Evolutionary conservation across 306 rosid genomes (phyloP), one percentile per base, ranked within the genome.

Genomic region (Cucurbita ficifolia): DNA sequence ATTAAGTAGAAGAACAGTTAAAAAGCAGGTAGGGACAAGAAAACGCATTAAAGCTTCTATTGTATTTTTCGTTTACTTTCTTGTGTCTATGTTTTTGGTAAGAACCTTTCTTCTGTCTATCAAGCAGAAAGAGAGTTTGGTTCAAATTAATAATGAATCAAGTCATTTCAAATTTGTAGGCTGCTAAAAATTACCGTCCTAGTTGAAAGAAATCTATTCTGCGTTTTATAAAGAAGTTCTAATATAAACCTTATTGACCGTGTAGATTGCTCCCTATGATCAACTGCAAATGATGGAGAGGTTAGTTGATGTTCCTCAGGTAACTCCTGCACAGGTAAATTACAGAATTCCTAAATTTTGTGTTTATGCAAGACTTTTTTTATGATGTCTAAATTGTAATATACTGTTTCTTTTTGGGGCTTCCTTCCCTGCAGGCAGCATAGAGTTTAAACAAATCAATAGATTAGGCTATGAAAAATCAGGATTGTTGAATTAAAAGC

Each of bases 191-290:
- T n/a, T 40, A 4, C 10, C 36, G 9, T 13, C 52, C 24, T 63
- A 16, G 0, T 64, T 64, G 52, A 42, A 64, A 64, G n/a, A 40
- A 42, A 64, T 64, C 71, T 10, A 12, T 42, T 42, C 53, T 65
- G 5, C 5, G 33, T 65, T 65, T 21, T 21, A 42, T 42, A 40
- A 6, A 8, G 7, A 9, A 43, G 54, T 43, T 42, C 53, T 65
- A 13, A 65, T 43, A 2, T 65, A 65, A 65, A 43, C 54, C 24
- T 65, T 8, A 19, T 6, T 65, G 70, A 10, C 75, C 76, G 52
- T 82, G 81, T 94, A 90, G 96, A 89, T 94, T 76, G 97, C 97
- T 70, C 97, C 97, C 57, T 90, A 90, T 75, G 97, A 94, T 79
- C 97, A 91, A 79, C 79, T 95, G 51, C 99, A 91, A 86, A 89